Base-by-base conservation (phyloP, 2,329 filamentous ascomycete genomes). In the Cryphonectria japonica region DNA sequence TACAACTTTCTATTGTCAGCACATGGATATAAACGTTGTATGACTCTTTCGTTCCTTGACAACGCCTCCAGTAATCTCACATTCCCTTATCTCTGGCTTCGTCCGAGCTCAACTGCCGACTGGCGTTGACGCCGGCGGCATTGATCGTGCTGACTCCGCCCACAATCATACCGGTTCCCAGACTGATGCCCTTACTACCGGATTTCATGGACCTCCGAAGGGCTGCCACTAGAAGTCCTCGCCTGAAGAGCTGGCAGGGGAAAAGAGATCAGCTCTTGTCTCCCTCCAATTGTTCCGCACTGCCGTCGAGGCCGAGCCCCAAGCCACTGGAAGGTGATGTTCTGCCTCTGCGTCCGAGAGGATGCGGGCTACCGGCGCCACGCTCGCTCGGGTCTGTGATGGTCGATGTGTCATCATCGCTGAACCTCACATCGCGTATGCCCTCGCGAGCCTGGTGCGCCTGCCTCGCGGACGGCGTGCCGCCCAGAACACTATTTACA, bases 121-220 rank as follows among this genome's bases (percentile, higher is more conserved):
- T 76, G 1, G 67, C 61, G 32, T 59, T 73, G 22, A 75, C 32
- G n/a, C 72, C 73, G 62, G 69, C 76, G 52, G 61, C 74, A 69
- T 70, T 76, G 73, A 72, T 76, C 61, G 81, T 83, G 59, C 83
- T 78, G 0, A 83, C 76, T 5, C 80, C 78, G 77, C 78, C 13
- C 14, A 76, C 77, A 1, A 79, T 79, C 70, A 78, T 82, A 37
- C 82, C 78, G 7, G 79, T 76, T 9, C 80, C 82, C 46, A 85
- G 77, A 43, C 76, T 81, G 69, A 85, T 85, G 2, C 63, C 63
- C 50, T 80, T 78, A 32, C 43, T 69, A 26, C 80, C 79, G 9
- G 78, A 77, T 13, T 80, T 75, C 72, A 81, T 79, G n/a, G 81
- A 78, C 57, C 82, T 82, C 39, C 81, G 84, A 22, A 84, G 78